Evolutionary conservation across 495 filamentous ascomycete species (phyloP).

Genomic region (Cercophora sp.): DNA sequence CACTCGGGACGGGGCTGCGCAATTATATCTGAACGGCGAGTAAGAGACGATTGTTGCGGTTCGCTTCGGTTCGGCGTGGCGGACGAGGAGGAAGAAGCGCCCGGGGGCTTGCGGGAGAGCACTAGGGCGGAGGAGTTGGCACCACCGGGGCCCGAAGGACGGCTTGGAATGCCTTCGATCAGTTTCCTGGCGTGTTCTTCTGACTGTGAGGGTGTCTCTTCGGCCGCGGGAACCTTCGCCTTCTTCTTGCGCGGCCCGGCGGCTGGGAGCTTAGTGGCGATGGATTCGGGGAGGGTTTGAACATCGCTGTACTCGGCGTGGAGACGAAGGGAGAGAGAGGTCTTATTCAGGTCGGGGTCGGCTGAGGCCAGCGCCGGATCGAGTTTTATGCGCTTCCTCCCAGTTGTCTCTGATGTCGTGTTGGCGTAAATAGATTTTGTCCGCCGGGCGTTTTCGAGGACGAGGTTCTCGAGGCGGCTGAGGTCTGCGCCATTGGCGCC

Average conservation of each 20-base stretch:
- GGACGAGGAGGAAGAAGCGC: slow-evolving; percentile 6
- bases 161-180: slow-evolving; percentile 61
- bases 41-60: slow-evolving; percentile 46
- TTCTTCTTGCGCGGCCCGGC: slow-evolving; percentile 44
- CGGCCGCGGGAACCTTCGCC: slow-evolving; percentile 31
- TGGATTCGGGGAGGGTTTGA: slow-evolving; percentile 71
- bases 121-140: slow-evolving; percentile 57
- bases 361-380: slow-evolving; percentile 30
- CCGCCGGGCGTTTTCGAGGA: slow-evolving; percentile 38
- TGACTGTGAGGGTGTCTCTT: slow-evolving; percentile 38
- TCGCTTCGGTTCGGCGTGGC: slow-evolving; percentile 22
- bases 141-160: slow-evolving; percentile 33
- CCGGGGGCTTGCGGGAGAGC: slow-evolving; percentile 35
- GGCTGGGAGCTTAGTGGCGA: slow-evolving; percentile 77
- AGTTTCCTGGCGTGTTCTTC: slow-evolving; percentile 62
- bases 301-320: slow-evolving; percentile 77
- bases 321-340: slow-evolving; percentile 42
- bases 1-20: slow-evolving; percentile 81
- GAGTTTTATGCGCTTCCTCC: slow-evolving; percentile 41
- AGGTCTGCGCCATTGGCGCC: slow-evolving; percentile 25
- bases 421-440: slow-evolving; percentile 39
- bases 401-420: slow-evolving; percentile 23
- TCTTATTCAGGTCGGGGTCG: slow-evolving; percentile 37
- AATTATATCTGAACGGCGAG: slow-evolving; percentile 61
- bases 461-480: slow-evolving; percentile 31